Evolutionary conservation across 495 filamentous ascomycete species (phyloP), one percentile per base, ranked within the genome.

Genomic region (Penicillium mononematosum): DNA sequence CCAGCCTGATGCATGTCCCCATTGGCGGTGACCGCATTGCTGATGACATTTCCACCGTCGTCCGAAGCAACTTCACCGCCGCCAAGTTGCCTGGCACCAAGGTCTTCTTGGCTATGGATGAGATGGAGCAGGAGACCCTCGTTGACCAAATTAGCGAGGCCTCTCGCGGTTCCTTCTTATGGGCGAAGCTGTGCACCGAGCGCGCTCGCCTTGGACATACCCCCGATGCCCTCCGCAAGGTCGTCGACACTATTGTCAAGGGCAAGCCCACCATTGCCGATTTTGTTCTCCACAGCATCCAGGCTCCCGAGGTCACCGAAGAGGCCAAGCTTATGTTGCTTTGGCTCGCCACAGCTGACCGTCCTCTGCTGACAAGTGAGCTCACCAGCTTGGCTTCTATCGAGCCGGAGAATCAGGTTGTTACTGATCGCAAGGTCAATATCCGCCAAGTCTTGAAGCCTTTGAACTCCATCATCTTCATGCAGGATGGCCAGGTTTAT

Each of bases 181-280:
- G 70, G 70, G 73, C 71, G 12, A 75, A 74, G 55, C 64, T 75
- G n/a, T 65, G 63, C 42, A 48, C 68, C 9, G 71, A 69, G 58
- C 60, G 58, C 39, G 58, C 61, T 34, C 60, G 65, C 10, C 58
- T 56, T 16, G 71, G 71, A 50, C 36, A 59, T 17, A 63, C 45
- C 25, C 39, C 61, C 0, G 66, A 72, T 25, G 58, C 38, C n/a
- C 44, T 75, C 7, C 41, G 36, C 43, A 70, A 69, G 56, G 53
- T 59, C 2, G 58, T 70, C 0, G 60, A 67, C 6, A 59, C 59
- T 19, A n/a, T 74, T 1, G 42, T 65, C 19, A 70, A 53, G 32
- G 50, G 61, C 17, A 66, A 67, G 39, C 45, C 51, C 22, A 68
- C 61, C 16, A 58, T 75, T 45, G 60, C 34, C 20, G 73, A 75